Evolutionary conservation across 2,329 filamentous ascomycete species (phyloP).

Genomic region (Fusarium sp.): DNA sequence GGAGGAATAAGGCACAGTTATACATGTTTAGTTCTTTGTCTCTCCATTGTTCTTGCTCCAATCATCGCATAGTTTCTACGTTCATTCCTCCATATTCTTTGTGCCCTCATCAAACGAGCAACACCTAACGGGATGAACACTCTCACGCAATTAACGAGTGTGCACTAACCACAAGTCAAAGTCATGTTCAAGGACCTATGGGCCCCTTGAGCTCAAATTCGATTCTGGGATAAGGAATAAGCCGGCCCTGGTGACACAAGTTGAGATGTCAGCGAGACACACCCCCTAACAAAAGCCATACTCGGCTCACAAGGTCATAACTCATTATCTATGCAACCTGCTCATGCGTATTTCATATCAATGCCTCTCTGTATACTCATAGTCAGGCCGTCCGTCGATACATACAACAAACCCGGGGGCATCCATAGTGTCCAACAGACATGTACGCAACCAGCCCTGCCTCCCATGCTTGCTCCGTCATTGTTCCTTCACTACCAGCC

Average conservation of each 20-base stretch:
- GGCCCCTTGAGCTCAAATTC: background rate
- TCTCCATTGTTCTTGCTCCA: background rate
- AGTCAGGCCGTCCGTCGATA: constrained; percentile 11
- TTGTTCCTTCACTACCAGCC: constrained; percentile 19
- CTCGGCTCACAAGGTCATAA: background rate
- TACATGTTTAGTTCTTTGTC: background rate
- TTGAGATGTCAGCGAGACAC: background rate
- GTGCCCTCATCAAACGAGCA: background rate
- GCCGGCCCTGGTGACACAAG: background rate
- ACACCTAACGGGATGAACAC: background rate
- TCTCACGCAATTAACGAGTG: background rate
- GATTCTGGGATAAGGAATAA: background rate
- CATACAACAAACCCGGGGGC: constrained; percentile 23
- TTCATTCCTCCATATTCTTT: background rate
- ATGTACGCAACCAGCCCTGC: constrained; percentile 18
- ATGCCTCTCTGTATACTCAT: constrained; percentile 29
- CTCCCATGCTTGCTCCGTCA: constrained; percentile 9
- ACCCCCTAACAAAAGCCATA: background rate
- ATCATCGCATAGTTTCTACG: background rate
- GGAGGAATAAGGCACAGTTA: background rate
- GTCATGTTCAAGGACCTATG: background rate
- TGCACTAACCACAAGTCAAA: background rate
- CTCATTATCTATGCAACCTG: constrained; percentile 6
- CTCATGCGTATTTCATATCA: constrained; percentile 3
- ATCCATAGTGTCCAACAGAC: constrained; percentile 22